Conservation (phyloP, 2,329 filamentous ascomycete species). For the Zalaria obscura region DNA sequence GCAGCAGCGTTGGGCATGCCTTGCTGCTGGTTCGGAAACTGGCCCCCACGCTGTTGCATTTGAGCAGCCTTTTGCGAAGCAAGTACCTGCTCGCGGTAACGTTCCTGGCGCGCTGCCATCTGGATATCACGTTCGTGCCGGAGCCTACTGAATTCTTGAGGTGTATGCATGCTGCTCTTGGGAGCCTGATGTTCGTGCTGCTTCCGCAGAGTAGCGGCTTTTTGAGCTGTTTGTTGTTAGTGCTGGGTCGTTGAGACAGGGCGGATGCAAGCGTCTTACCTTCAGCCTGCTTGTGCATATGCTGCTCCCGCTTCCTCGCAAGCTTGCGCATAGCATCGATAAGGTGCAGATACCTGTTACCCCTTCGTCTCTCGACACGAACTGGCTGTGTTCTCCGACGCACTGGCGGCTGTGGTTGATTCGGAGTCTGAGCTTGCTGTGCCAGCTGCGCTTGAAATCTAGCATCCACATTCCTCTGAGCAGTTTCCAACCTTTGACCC, state of each 20-base stretch:
- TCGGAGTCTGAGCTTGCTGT: conserved; percentile 37
- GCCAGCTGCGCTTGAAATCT: conserved; percentile 44
- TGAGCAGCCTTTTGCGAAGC: conserved; percentile 22
- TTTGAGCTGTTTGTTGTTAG: conserved; percentile 19
- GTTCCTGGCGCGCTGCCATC: conserved; percentile 39
- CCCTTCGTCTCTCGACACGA: conserved; percentile 73
- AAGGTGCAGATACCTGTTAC: conserved; percentile 73
- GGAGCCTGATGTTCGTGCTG: conserved; percentile 50
- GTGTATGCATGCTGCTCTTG: conserved; percentile 52
- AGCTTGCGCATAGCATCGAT: conserved; percentile 93
- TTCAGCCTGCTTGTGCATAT: conserved; percentile 77
- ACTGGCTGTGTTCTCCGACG: conserved; percentile 65
- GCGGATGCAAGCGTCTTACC: conserved; percentile 21
- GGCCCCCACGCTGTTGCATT: conserved; percentile 9
- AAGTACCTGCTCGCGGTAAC: conserved; percentile 50
- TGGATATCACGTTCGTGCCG: conserved; percentile 76
- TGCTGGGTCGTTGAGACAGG: background rate
- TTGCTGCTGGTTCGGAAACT: conserved; percentile 3
- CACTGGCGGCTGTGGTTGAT: conserved; percentile 36
- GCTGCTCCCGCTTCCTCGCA: conserved; percentile 83
- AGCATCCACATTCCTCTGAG: conserved; percentile 43
- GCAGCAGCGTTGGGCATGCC: background rate
- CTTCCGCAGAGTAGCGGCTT: conserved; percentile 68
- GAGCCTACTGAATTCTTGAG: conserved; percentile 78
- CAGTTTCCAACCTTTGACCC: conserved; percentile 47